Evolutionary conservation across 169 alveolate genomes (phyloP).

Genomic region (Plasmodium chabaudi): DNA sequence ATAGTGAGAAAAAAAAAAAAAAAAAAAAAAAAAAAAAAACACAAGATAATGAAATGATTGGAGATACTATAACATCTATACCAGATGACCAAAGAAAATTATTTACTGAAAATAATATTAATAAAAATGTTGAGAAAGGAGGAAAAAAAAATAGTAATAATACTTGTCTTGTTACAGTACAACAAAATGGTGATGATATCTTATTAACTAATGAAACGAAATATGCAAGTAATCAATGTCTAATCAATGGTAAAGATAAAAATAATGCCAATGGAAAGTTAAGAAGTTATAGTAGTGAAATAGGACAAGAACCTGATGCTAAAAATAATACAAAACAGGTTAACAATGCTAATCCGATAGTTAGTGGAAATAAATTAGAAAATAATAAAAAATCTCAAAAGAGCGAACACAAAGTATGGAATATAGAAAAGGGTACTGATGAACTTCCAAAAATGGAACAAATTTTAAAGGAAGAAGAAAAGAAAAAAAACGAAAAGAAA

Average conservation of each 20-base stretch:
- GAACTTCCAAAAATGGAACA: constrained; percentile 11
- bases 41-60: constrained; percentile 4
- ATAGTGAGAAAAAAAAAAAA: constrained; percentile 7
- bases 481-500: constrained; percentile 18
- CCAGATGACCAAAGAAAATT: background rate
- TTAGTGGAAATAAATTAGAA: constrained; percentile 4
- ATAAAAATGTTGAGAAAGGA: background rate
- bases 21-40: constrained; percentile 13
- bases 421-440: background rate
- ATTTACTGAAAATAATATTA: background rate
- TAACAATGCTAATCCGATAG: background rate
- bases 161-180: no score
- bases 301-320: no score
- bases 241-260: no score
- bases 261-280: no score
- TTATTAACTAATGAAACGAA: no score
- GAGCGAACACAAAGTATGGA: constrained; percentile 18
- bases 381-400: constrained; percentile 8
- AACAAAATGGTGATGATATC: no score
- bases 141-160: background rate
- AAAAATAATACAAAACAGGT: background rate
- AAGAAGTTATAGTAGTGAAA: no score
- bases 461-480: constrained; percentile 34
- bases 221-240: no score
- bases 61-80: background rate